A percentile compares a stretch with the other conserved stretches of the same genome.
These are phyloP conservation scores for Chrysophaeum taylorii DNA, from an alignment of 352 stramenopile species.

Conservation along the genomic window DNA sequence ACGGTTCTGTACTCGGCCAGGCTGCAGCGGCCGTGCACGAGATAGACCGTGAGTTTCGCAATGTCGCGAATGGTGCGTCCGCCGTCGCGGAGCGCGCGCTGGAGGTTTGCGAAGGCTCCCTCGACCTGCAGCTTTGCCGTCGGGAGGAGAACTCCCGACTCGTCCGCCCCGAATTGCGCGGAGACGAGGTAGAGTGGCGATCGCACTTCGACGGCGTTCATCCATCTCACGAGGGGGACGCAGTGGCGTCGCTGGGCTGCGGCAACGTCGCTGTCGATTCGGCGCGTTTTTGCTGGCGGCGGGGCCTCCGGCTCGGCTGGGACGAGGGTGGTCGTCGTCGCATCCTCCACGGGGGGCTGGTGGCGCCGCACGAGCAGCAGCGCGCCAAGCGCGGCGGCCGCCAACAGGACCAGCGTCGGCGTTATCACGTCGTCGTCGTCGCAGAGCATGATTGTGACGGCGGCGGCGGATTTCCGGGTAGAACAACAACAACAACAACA, in stretches of 20 bases:
- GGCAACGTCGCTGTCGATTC: background rate
- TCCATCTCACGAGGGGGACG: slow-evolving; percentile 1
- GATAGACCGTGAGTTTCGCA: background rate
- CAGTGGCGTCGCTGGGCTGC: background rate
- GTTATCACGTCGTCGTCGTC: too few relatives aligned
- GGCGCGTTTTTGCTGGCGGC: too few relatives aligned
- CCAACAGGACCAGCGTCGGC: too few relatives aligned
- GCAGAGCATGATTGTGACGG: too few relatives aligned
- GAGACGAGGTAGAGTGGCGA: background rate
- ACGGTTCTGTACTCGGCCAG: background rate
- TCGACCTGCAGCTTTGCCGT: background rate
- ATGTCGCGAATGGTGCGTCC: background rate
- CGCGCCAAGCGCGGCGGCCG: too few relatives aligned
- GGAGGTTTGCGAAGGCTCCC: background rate
- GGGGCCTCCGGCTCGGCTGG: too few relatives aligned
- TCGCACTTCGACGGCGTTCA: background rate
- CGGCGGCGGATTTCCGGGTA: too few relatives aligned
- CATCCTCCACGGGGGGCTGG: too few relatives aligned
- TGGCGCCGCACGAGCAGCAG: too few relatives aligned
- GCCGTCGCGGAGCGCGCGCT: background rate
- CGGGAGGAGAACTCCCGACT: background rate
- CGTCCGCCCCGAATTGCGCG: background rate
- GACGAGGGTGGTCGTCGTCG: too few relatives aligned
- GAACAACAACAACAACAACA: too few relatives aligned
- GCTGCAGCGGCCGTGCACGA: background rate